Evolutionary conservation across 176 grass and related monocot species (phyloP), one percentile per base, ranked within the genome.

Genomic region (Aegilops tauschii): DNA sequence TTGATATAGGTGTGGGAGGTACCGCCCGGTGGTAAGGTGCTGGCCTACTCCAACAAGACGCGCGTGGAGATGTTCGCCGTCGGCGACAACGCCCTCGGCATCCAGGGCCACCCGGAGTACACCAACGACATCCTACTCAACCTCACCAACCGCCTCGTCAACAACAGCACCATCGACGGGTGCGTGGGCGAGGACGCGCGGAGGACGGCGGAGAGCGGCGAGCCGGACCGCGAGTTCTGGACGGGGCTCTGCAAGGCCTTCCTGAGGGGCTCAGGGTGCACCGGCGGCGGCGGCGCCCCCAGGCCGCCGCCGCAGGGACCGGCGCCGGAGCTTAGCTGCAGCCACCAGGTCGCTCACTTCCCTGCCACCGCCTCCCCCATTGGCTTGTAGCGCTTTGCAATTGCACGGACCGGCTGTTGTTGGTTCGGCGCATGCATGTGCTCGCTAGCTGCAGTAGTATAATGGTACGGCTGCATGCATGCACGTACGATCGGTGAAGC

Each of bases 61-160:
- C 42, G 81, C 6, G 82, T 97, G 14, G 92, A 97, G 90, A 84
- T 73, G 92, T 94, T 94, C 87, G 70, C 73, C 5, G 82, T 85
- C 4, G 90, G 92, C 14, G 83, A 90, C 36, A 81, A 85, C 42
- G 82, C 86, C 11, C 37, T 97, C 45, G 94, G 94, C 61, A 80
- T 90, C 70, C 94, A 96, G 88, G 94, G 94, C 3, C 94, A 96
- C 59, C 94, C 94, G 3, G 91, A 93, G 83, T 96, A 96, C 82
- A 77, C 44, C 54, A 73, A 52, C 35, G 91, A 90, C 47, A 96
- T 96, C 54, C 91, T 96, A 8, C 31, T 58, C 65, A 89, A 87
- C 78, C 91, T 96, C 61, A 37, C 92, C 49, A 87, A 88, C 74
- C 89, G 94, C 27, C 89, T 93, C 65, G 49, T 81, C 35, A 2